phyloP scores from a whole-genome alignment of 2,329 filamentous ascomycete species.

The Claviceps sorghi region DNA sequence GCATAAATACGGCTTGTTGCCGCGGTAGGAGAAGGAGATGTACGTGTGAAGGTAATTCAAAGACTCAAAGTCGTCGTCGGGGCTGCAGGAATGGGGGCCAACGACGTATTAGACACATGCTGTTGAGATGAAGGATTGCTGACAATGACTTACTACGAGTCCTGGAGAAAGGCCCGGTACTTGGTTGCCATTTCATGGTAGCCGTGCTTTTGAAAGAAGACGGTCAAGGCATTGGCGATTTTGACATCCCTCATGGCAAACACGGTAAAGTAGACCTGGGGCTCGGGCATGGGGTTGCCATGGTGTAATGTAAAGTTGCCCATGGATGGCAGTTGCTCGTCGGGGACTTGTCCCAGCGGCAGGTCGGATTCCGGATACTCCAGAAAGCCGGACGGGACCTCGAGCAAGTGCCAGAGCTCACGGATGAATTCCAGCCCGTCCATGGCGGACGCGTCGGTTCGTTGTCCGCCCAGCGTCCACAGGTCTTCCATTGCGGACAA shows the following conservation, averaged over 20 bases:
- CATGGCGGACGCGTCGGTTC: neutral
- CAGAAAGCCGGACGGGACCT: neutral
- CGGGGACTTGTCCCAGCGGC: neutral
- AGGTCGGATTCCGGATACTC: neutral
- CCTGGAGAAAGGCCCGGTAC: neutral
- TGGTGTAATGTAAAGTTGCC: neutral
- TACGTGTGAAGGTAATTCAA: neutral
- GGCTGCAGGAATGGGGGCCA: neutral
- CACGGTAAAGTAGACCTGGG: conserved; percentile 1
- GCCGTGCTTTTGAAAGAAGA: neutral
- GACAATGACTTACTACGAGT: neutral
- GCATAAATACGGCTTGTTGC: neutral
- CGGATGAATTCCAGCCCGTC: neutral
- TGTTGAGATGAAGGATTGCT: neutral
- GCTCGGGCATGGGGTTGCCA: neutral
- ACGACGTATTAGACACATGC: neutral
- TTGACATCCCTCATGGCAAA: neutral
- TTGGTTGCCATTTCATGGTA: neutral
- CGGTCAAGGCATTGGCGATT: neutral
- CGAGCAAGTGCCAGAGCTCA: neutral
- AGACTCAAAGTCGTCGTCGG: neutral
- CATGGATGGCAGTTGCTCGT: conserved; percentile 2
- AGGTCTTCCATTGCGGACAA: conserved; percentile 1
- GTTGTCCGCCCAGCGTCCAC: conserved; percentile 1
- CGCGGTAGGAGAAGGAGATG: neutral